Conservation (phyloP, 352 stramenopile genomes). For the Heterotrichella gracilis region DNA sequence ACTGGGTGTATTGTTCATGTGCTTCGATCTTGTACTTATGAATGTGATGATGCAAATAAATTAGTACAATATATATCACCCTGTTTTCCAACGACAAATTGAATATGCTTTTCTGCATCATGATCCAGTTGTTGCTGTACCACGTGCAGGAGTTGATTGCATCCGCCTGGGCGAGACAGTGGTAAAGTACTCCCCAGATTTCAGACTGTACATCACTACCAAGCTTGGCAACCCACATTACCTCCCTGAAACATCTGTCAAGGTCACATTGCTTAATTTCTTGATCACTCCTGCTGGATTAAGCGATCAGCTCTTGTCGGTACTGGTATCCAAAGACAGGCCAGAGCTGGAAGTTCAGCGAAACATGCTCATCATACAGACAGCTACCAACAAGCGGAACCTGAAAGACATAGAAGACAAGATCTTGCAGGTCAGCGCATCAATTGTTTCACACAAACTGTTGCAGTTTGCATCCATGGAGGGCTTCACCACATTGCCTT, state of each 20-base stretch:
- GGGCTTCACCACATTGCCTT: no score
- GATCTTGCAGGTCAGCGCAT: constrained; percentile 63
- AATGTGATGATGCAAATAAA: no score
- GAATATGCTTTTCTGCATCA: no score
- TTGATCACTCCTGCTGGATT: constrained; percentile 69
- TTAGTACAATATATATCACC: no score
- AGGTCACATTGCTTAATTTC: constrained; percentile 80
- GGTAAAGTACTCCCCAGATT: constrained; percentile 69
- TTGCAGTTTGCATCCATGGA: no score
- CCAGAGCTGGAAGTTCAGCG: constrained; percentile 55
- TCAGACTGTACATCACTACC: constrained; percentile 66
- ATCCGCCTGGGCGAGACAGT: constrained; percentile 61
- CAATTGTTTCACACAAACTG: no score
- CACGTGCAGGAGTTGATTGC: no score
- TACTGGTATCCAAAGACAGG: constrained; percentile 59
- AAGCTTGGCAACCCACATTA: constrained; percentile 74
- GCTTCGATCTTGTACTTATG: no score
- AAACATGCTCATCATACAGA: constrained; percentile 57
- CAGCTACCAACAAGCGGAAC: constrained; percentile 60
- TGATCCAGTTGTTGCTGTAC: no score
- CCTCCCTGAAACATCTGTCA: constrained; percentile 65
- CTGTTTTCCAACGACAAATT: no score
- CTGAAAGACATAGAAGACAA: constrained; percentile 80
- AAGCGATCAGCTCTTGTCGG: constrained; percentile 71
- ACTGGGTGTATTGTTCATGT: no score